Evolutionary conservation across 352 stramenopile genomes (phyloP).

Genomic region (Globisporangium radiosum): DNA sequence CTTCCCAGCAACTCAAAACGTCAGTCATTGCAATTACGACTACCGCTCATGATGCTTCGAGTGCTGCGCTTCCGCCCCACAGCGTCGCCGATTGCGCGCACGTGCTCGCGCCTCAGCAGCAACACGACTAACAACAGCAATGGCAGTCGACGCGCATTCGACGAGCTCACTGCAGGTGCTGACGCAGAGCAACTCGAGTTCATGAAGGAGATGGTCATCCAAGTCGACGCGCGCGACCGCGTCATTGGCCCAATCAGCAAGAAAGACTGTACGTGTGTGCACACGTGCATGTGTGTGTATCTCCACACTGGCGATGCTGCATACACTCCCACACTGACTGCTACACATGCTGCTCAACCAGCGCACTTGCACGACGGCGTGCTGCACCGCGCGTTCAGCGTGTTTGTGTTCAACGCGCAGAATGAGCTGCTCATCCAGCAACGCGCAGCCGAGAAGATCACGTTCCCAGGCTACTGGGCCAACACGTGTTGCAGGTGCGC

Average conservation of each 20-base stretch:
- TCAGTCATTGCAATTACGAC: background rate
- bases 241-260: slow-evolving; percentile 83
- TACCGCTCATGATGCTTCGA: slow-evolving; percentile 5
- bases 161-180: slow-evolving; percentile 55
- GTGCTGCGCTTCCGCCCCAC: background rate
- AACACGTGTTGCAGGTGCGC: slow-evolving; percentile 97
- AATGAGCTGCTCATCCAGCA: slow-evolving; percentile 88
- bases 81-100: slow-evolving; percentile 9
- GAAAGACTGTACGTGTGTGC: slow-evolving; percentile 50
- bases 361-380: slow-evolving; percentile 72
- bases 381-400: slow-evolving; percentile 79
- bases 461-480: slow-evolving; percentile 98
- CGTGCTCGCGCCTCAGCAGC: slow-evolving; percentile 10
- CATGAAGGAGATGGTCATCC: slow-evolving; percentile 89
- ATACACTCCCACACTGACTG: background rate
- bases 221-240: slow-evolving; percentile 79
- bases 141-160: slow-evolving; percentile 34
- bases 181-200: slow-evolving; percentile 81
- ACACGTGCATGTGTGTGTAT: background rate
- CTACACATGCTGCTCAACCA: slow-evolving; percentile 7
- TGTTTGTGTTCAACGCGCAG: slow-evolving; percentile 85
- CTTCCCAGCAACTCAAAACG: background rate
- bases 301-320: too few relatives aligned
- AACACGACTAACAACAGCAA: background rate
- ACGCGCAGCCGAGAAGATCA: slow-evolving; percentile 96